phyloP scores from a whole-genome alignment of 345 rosid genomes.

The Brassica nigra region DNA sequence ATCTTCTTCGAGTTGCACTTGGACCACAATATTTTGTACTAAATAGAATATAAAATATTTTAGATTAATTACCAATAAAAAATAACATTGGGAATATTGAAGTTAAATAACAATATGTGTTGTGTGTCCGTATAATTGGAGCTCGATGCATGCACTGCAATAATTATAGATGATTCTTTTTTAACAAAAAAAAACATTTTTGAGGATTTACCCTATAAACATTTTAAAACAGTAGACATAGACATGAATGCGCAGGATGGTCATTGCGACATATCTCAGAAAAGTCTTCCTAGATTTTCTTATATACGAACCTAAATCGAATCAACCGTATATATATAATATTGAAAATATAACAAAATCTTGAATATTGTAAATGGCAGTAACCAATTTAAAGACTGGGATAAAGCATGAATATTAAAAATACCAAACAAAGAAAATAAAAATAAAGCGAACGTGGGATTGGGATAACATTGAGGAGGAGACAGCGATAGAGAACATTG shows the following conservation, averaged over 20 bases:
- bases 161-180: background rate
- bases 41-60: background rate
- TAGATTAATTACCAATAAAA: background rate
- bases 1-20: background rate
- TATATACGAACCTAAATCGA: background rate
- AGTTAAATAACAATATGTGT: background rate
- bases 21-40: background rate
- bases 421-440: background rate
- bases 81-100: background rate
- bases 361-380: background rate
- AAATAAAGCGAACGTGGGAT: conserved; percentile 32
- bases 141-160: conserved; percentile 22
- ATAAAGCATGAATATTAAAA: background rate
- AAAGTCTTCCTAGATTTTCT: background rate
- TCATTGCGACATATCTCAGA: conserved; percentile 12
- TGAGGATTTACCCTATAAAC: background rate
- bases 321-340: background rate
- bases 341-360: background rate
- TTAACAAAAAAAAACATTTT: background rate
- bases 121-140: background rate
- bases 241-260: background rate
- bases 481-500: conserved; percentile 39
- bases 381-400: background rate
- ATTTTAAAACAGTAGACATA: background rate
- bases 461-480: conserved; percentile 33